Evolutionary conservation across 345 rosid genomes (phyloP).

Genomic region (Mallotus nudiflorus): DNA sequence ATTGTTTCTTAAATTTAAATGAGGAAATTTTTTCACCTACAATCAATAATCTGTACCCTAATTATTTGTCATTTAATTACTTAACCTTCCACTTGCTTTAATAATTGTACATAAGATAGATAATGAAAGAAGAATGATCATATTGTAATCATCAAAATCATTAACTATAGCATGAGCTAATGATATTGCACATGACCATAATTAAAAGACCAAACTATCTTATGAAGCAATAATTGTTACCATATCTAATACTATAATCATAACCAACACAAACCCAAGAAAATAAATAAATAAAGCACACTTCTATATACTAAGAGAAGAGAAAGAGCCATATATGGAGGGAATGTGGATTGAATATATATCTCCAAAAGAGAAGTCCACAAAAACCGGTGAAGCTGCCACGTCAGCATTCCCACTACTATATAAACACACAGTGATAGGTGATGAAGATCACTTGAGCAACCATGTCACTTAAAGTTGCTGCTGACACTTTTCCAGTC

Average conservation of each 20-base stretch:
- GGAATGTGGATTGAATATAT: slow-evolving; percentile 18
- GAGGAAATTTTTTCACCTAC: too few relatives aligned
- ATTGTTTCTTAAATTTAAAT: too few relatives aligned
- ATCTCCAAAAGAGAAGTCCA: not conserved
- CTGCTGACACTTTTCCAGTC: slow-evolving; percentile 28
- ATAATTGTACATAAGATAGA: too few relatives aligned
- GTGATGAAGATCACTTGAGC: not conserved
- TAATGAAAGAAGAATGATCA: not conserved
- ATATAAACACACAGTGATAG: not conserved
- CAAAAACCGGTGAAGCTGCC: slow-evolving; percentile 15
- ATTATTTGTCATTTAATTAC: too few relatives aligned
- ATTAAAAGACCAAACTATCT: slow-evolving; percentile 13
- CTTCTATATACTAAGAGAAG: not conserved
- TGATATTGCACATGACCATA: slow-evolving; percentile 18
- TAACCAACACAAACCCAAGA: not conserved
- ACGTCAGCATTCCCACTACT: slow-evolving; percentile 15
- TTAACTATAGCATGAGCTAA: not conserved
- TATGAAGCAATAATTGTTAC: slow-evolving; percentile 28
- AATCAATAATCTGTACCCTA: too few relatives aligned
- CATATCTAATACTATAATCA: slow-evolving; percentile 20
- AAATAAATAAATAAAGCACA: not conserved
- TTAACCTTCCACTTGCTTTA: too few relatives aligned
- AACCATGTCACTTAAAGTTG: slow-evolving; percentile 39
- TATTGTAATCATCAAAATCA: slow-evolving; percentile 1
- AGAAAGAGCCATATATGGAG: slow-evolving; percentile 12